phyloP scores from a whole-genome alignment of 495 filamentous ascomycete genomes.

The Talaromyces nanjingensis region DNA sequence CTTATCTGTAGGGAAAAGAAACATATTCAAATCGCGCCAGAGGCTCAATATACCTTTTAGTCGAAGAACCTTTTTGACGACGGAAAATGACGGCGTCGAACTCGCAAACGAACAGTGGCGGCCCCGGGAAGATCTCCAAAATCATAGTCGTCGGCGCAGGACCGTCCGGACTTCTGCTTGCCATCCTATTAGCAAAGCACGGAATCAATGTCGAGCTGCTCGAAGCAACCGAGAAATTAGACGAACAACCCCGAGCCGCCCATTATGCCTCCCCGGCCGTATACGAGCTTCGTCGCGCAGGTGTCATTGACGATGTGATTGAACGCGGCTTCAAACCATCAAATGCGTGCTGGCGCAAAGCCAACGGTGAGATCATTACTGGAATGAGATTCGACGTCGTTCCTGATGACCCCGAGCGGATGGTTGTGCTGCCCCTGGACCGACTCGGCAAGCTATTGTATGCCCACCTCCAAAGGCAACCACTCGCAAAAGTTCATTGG shows the following conservation, averaged over 20 bases:
- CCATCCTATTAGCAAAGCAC: conserved; percentile 45
- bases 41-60: background rate
- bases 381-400: conserved; percentile 23
- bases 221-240: conserved; percentile 40
- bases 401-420: conserved; percentile 31
- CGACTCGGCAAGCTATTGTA: conserved; percentile 39
- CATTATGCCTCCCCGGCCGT: conserved; percentile 45
- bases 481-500: conserved; percentile 37
- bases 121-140: conserved; percentile 13
- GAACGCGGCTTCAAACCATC: conserved; percentile 40
- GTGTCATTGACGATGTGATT: conserved; percentile 47
- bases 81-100: background rate
- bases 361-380: conserved; percentile 32
- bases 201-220: conserved; percentile 46
- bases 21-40: background rate
- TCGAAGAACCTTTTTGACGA: background rate
- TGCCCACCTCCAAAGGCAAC: conserved; percentile 35
- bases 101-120: background rate
- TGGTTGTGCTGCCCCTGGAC: conserved; percentile 43
- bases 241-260: conserved; percentile 49
- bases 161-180: conserved; percentile 49
- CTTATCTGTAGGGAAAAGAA: background rate
- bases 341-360: conserved; percentile 45
- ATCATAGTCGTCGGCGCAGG: conserved; percentile 51
- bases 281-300: conserved; percentile 48